Percentiles rank a stretch among this genome's conserved stretches.
These are phyloP conservation scores for Vitis vinifera DNA, from an alignment of 164 flowering plant genomes.

Conservation along the genomic window ASM3070453v1 NC_081823.1:3823001-3823500, in stretches of 20 bases:
- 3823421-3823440: conserved; percentile 96
- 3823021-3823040: conserved; percentile 88
- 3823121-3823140: conserved; percentile 6
- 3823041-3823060: conserved; percentile 58
- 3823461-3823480: conserved; percentile 6
- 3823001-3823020: conserved; percentile 29
- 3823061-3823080: conserved; percentile 43
- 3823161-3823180: conserved; percentile 1
- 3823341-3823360: neutral
- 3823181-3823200: neutral
- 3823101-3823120: conserved; percentile 18
- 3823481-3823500: neutral
- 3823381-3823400: conserved; percentile 82
- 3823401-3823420: conserved; percentile 89
- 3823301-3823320: conserved; percentile 89
- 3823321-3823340: conserved; percentile 18
- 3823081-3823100: conserved; percentile 85
- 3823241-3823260: conserved; percentile 85
- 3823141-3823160: neutral
- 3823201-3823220: neutral
- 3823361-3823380: conserved; percentile 1
- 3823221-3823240: conserved; percentile 1
- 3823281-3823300: conserved; percentile 86
- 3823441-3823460: conserved; percentile 77
- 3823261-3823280: conserved; percentile 86